Evolutionary conservation across 768 basidiomycete species (phyloP).

Genomic region (Antrodiella citrinella): DNA sequence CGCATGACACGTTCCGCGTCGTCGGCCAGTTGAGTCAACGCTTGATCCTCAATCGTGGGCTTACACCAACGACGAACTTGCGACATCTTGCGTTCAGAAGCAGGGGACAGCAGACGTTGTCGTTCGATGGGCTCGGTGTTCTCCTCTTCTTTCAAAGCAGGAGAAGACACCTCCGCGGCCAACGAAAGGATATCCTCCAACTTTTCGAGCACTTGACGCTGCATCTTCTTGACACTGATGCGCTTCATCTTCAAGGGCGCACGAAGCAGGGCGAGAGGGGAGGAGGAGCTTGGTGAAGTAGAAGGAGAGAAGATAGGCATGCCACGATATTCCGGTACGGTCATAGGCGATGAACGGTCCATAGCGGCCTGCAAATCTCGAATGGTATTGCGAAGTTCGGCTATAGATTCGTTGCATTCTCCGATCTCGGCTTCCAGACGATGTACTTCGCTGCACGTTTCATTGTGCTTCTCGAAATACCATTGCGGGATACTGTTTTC

Average conservation of each 20-base stretch:
- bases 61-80: slow-evolving; percentile 81
- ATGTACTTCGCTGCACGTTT: slow-evolving; percentile 95
- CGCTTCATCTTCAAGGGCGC: slow-evolving; percentile 60
- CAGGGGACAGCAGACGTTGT: slow-evolving; percentile 82
- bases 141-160: slow-evolving; percentile 87
- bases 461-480: slow-evolving; percentile 99
- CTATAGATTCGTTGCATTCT: slow-evolving; percentile 89
- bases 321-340: slow-evolving; percentile 76
- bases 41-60: slow-evolving; percentile 79
- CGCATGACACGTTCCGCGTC: slow-evolving; percentile 87
- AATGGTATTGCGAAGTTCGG: slow-evolving; percentile 81
- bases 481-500: slow-evolving; percentile 95
- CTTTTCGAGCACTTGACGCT: slow-evolving; percentile 74
- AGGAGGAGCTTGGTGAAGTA: slow-evolving; percentile 61
- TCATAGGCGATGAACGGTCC: slow-evolving; percentile 62
- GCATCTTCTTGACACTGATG: slow-evolving; percentile 73
- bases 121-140: slow-evolving; percentile 87
- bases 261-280: slow-evolving; percentile 72
- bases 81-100: slow-evolving; percentile 81
- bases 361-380: slow-evolving; percentile 67
- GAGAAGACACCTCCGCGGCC: slow-evolving; percentile 76
- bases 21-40: slow-evolving; percentile 71
- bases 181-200: slow-evolving; percentile 80
- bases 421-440: slow-evolving; percentile 91
- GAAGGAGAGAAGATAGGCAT: slow-evolving; percentile 76